Conservation (phyloP, 331 rosid genomes). For the Quercus lobata region DNA sequence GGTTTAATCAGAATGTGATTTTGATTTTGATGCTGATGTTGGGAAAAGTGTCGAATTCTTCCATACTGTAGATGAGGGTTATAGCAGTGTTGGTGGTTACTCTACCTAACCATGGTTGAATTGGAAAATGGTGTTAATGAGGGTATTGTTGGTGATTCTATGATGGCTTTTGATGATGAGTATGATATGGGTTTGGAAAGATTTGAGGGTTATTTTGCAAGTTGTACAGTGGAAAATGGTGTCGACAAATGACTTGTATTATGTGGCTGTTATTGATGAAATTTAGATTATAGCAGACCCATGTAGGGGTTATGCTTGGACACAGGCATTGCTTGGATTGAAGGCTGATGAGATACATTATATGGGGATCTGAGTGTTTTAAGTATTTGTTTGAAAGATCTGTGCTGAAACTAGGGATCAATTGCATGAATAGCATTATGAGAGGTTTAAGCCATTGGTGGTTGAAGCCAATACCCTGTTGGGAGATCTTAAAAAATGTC, state of each 20-base stretch:
- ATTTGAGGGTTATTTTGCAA: conserved; percentile 16
- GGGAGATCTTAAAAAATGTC: conserved; percentile 69
- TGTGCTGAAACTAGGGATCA: conserved; percentile 82
- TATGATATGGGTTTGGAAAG: conserved; percentile 18
- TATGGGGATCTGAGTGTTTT: conserved; percentile 70
- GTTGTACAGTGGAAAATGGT: conserved; percentile 87
- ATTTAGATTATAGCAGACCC: conserved; percentile 37
- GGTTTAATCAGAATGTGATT: conserved; percentile 8
- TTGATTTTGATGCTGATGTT: conserved; percentile 44
- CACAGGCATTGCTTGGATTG: no score
- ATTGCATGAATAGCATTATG: conserved; percentile 66
- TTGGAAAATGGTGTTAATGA: conserved; percentile 23
- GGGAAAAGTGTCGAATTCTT: conserved; percentile 18
- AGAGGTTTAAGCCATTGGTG: conserved; percentile 88
- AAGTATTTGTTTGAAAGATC: conserved; percentile 53
- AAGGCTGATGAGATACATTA: no score
- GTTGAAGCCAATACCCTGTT: conserved; percentile 84
- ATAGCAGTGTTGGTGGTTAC: no score
- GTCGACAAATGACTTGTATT: conserved; percentile 73
- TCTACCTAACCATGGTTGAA: background rate
- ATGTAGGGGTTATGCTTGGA: no score
- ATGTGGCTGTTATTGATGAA: conserved; percentile 86
- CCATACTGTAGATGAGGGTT: no score
- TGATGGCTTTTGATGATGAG: conserved; percentile 1
- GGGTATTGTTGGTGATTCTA: conserved; percentile 15